Evolutionary conservation across 257 asterid genomes (phyloP), one percentile per base, ranked within the genome.

Genomic region (Scutellaria barbata): DNA sequence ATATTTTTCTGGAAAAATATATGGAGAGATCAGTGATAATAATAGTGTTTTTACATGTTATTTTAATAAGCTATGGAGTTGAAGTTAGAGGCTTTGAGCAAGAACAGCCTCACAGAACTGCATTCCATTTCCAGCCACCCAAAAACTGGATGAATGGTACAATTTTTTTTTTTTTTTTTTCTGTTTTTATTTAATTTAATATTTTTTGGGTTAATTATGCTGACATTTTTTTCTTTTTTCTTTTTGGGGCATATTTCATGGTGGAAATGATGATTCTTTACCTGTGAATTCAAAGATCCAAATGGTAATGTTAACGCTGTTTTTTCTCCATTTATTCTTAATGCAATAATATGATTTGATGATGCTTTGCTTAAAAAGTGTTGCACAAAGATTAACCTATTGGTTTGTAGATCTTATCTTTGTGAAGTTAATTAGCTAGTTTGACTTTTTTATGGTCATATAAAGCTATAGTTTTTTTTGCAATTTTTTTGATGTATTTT

Each of bases 141-240:
- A 77, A 77, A 58, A 85, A 85, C 73, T 85, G 90, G 90, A 85
- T 83, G 86, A 85, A 83, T 53, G 90, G 90, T 85, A 74, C 16
- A 9, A 1, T 5, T 52, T 11, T 53, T 35, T 5, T 35, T 39
- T 5, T 52, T 11, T 53, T 35, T 5, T 35, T 39, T 68, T 20
- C 0, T 14, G 0, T 14, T 37, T 7, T 40, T 60, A 7, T 1
- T 61, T 39, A 8, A 16, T 33, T 42, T 40, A 71, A 1, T 10
- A 40, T 10, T 63, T 18, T 18, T 37, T 56, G 53, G 46, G n/a
- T 11, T 8, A 16, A 52, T 39, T 11, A 22, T 10, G n/a, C 45
- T 74, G 17, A 46, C n/a, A 7, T 5, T 22, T 14, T 76, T 10
- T 11, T 51, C 16, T 35, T 47, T 7, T 3, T 33, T 17, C 59